A percentile compares a stretch with the other conserved stretches of the same genome.
Evolutionary conservation across 345 rosid genomes (phyloP).

Genomic region (Alliaria petiolata): DNA sequence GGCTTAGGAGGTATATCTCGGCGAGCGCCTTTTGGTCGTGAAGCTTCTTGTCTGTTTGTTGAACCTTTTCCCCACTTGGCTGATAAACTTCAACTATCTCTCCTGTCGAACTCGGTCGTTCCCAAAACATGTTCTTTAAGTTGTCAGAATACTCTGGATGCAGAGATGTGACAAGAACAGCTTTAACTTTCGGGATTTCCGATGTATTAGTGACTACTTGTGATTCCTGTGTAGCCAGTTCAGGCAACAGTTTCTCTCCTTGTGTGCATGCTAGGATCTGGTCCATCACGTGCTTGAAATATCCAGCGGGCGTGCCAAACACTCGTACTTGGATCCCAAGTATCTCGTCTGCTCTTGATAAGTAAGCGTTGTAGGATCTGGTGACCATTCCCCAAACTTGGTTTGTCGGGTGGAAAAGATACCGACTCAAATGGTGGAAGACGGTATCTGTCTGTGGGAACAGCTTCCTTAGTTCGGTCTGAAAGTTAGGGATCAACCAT

Average conservation of each 20-base stretch:
- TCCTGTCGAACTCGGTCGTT: conserved; percentile 11
- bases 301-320: neutral
- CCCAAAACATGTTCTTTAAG: conserved; percentile 11
- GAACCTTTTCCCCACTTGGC: conserved; percentile 33
- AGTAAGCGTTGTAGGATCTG: conserved; percentile 14
- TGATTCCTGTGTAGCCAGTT: neutral
- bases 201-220: neutral
- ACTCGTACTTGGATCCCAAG: conserved; percentile 35
- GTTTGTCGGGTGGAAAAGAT: conserved; percentile 36
- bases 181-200: conserved; percentile 6
- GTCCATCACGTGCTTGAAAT: conserved; percentile 18
- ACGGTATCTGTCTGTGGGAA: conserved; percentile 32
- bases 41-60: conserved; percentile 19
- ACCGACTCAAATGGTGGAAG: conserved; percentile 33
- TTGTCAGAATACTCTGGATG: conserved; percentile 13
- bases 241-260: conserved; percentile 30
- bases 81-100: conserved; percentile 31
- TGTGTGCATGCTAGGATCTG: conserved; percentile 28
- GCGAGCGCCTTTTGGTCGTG: conserved; percentile 37
- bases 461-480: conserved; percentile 4
- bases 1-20: conserved; percentile 35
- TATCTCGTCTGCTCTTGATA: conserved; percentile 27
- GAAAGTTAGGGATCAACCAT: conserved; percentile 24
- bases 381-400: conserved; percentile 38
- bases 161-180: conserved; percentile 37